phyloP scores from a whole-genome alignment of 352 stramenopile genomes.

The Albugo laibachii region DNA sequence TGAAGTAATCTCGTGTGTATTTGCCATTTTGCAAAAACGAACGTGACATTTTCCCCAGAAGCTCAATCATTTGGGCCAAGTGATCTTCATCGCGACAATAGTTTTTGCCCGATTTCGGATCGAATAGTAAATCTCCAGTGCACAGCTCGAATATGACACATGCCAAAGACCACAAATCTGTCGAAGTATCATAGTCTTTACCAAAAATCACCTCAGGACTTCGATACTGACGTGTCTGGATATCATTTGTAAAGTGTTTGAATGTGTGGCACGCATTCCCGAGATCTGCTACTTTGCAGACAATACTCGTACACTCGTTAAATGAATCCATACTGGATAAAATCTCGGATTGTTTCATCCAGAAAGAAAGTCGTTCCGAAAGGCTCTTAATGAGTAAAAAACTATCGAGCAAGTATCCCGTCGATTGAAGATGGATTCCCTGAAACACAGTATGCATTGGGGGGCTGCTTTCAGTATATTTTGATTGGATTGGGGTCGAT shows the following conservation, averaged over 20 bases:
- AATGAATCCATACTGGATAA: too few species aligned
- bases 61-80: constrained; percentile 97
- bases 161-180: constrained; percentile 97
- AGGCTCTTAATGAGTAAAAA: too few species aligned
- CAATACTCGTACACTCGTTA: not conserved
- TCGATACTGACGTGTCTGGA: constrained; percentile 99
- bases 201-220: constrained; percentile 95
- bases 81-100: constrained; percentile 91
- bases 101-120: constrained; percentile 83
- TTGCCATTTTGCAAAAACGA: constrained; percentile 80
- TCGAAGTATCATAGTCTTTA: constrained; percentile 94
- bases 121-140: constrained; percentile 98
- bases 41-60: constrained; percentile 94
- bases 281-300: constrained; percentile 92
- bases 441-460: too few species aligned
- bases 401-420: too few species aligned
- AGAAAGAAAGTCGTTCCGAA: too few species aligned
- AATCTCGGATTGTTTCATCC: too few species aligned
- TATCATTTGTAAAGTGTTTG: constrained; percentile 99
- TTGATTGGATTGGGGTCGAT: too few species aligned
- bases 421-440: too few species aligned
- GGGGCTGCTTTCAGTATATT: too few species aligned
- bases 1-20: constrained; percentile 94
- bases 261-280: constrained; percentile 99
- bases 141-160: constrained; percentile 99